These are phyloP conservation scores for Tulasnella calospora DNA, from an alignment of 768 basidiomycete genomes.

Conservation along the genomic window DNA sequence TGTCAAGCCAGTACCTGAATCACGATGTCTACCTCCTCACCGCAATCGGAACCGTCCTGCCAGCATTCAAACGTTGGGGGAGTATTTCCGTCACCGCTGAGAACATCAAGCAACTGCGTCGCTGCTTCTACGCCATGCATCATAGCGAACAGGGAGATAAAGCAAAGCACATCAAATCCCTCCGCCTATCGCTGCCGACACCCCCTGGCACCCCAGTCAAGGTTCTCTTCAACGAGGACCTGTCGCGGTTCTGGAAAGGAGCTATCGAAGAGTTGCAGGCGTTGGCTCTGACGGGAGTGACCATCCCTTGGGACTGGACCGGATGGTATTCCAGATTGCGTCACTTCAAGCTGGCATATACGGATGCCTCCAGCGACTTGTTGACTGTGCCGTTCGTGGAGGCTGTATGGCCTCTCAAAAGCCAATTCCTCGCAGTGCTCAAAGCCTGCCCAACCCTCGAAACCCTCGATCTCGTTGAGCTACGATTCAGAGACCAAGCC, in stretches of 20 bases:
- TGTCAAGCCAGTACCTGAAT: not conserved
- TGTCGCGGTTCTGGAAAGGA: not conserved
- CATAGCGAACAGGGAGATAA: not conserved
- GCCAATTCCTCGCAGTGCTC: not conserved
- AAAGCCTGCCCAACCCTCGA: not conserved
- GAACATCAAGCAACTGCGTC: not conserved
- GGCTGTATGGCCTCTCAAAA: not conserved
- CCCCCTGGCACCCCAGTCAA: not conserved
- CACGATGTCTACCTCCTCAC: not conserved
- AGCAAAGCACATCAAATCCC: not conserved
- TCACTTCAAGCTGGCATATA: not conserved
- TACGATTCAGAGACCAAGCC: not conserved
- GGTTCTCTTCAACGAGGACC: not conserved
- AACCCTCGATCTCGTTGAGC: not conserved
- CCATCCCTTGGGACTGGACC: not conserved
- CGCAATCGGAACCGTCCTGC: not conserved
- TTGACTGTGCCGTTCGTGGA: not conserved
- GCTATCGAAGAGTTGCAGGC: not conserved
- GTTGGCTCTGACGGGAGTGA: not conserved
- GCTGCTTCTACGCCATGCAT: slow-evolving; percentile 1
- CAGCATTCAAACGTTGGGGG: not conserved
- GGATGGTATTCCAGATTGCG: not conserved
- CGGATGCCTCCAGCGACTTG: not conserved
- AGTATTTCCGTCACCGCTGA: not conserved
- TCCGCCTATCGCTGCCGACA: not conserved